Base-by-base conservation (phyloP, 1,284 basidiomycete species). In the Sporisorium graminicola region DNA sequence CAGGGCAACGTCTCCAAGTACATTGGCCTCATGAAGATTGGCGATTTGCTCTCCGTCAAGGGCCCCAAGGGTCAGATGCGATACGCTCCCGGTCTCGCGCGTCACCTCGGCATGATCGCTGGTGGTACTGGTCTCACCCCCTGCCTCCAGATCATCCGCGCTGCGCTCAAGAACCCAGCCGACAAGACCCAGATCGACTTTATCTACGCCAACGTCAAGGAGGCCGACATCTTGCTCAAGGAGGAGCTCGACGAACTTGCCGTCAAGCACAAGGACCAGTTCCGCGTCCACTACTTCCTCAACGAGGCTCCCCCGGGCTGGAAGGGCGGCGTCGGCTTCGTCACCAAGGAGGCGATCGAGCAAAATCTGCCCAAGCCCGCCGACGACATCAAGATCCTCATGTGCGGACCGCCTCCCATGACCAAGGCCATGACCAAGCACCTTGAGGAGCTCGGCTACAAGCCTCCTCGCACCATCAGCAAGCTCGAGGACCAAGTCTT, bases 351-450 rank as follows among this genome's bases (percentile, higher is more conserved):
- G n/a, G 94, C 96, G 84, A 94, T 99, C 83, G 89, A 92, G 83
- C 87, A 91, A 61, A 65, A 81, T 51, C 58, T 87, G 22, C 85
- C 86, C 12, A 59, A 62, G 13, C 67, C 82, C 10, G 69, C 77
- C 8, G 79, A 80, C n/a, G 73, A 80, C 70, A 82, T 81, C 73
- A 86, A 86, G 78, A 80, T 87, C 29, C 77, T 87, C 46, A 82
- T 87, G 64, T 88, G 87, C 65, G 86, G 94, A 55, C 96, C 96
- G 65, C 95, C 95, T 24, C 95, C 95, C 9, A 98, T 98, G 96
- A 91, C 97, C 86, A 89, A 88, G 58, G 96, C 95, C 51, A 98
- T 98, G 94, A 98, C 98, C 89, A 94, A 92, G 89, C 91, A 96
- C 86, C 90, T 99, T 27, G 91, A 90, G 31, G 92, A 92, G 60